Percentiles rank a stretch among this genome's conserved stretches.
phyloP scores from a whole-genome alignment of 2,329 filamentous ascomycete species.

The Exophiala sp. region DNA sequence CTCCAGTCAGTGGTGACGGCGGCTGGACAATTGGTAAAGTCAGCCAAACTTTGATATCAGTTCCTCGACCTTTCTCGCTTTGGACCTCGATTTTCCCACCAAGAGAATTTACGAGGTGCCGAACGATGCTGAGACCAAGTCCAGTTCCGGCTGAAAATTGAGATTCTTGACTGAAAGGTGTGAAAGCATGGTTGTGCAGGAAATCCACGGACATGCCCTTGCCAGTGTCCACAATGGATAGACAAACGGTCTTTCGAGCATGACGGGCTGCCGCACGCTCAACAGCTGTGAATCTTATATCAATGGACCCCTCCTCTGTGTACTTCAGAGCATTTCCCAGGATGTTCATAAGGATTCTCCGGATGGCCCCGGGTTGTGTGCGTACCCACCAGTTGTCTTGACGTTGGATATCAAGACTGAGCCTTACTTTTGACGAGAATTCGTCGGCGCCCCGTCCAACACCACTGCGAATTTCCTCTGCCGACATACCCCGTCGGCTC shows the following conservation, averaged over 20 bases:
- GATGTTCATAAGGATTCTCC: constrained; percentile 48
- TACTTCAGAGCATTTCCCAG: constrained; percentile 51
- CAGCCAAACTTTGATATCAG: constrained; percentile 16
- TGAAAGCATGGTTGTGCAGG: constrained; percentile 42
- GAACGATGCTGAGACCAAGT: constrained; percentile 58
- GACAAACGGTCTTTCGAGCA: background rate
- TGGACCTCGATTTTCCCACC: constrained; percentile 31
- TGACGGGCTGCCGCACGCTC: no score
- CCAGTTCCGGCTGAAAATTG: constrained; percentile 55
- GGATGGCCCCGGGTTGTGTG: constrained; percentile 47
- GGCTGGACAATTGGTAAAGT: background rate
- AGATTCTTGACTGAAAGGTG: constrained; percentile 60
- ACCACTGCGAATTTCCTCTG: no score
- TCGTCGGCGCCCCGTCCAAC: no score
- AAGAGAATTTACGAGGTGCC: constrained; percentile 33
- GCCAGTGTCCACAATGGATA: constrained; percentile 33
- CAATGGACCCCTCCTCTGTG: constrained; percentile 41
- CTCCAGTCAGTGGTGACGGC: no score
- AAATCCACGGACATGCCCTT: constrained; percentile 30
- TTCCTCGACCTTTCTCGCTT: constrained; percentile 30
- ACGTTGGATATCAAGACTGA: no score
- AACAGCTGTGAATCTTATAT: constrained; percentile 7
- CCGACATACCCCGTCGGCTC: no score
- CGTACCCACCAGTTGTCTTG: no score
- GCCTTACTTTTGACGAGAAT: no score